Base-by-base conservation (phyloP, 192 early-diverging fungal species). In the Phlyctochytrium planicorne region DNA sequence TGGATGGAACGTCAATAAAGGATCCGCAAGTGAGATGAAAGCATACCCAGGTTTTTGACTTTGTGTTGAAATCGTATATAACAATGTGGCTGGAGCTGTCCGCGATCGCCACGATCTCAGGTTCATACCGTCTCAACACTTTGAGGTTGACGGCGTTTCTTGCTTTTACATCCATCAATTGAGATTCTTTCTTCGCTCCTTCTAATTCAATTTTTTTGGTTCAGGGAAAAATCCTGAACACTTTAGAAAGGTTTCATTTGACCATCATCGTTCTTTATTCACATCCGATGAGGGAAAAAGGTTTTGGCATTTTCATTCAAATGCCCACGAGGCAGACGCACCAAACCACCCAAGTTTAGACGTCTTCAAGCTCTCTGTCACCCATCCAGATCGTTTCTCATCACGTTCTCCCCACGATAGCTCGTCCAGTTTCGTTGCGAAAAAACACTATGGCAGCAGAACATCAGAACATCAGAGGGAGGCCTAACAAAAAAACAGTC, bases 31-130 rank as follows among this genome's bases (percentile, higher is more conserved):
- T 66, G 32, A 66, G 31, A 30, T 24, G 53, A n/a, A 24, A 56
- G 23, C 31, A 63, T 89, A 94, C 94, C 94, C 94, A 97, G 17
- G 87, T 74, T 66, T 85, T 75, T 24, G 74, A 79, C 27, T 68
- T 76, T 50, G 80, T 75, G 63, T 92, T 89, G 80, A 95, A 95
- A 62, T 91, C 87, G 80, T 97, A 97, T 12, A 95, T 87, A 32
- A 94, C 93, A 25, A 91, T 91, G 74, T 95, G 90, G 59, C 87
- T 87, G 29, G 93, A 89, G 34, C 83, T 86, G 81, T 95, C 94
- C 32, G 95, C 69, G 60, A 97, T 91, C 47, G 85, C 84, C 37
- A 82, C 74, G 50, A 95, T 94, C 66, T 80, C 64, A 14, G 82
- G 69, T 74, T 97, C 95, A 71, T 96, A 90, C 24, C 92, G 84